A percentile compares a stretch with the other conserved stretches of the same genome.
These are phyloP conservation scores for Trichodelitschia bisporula DNA, from an alignment of 495 filamentous ascomycete genomes.

Conservation along the genomic window DNA sequence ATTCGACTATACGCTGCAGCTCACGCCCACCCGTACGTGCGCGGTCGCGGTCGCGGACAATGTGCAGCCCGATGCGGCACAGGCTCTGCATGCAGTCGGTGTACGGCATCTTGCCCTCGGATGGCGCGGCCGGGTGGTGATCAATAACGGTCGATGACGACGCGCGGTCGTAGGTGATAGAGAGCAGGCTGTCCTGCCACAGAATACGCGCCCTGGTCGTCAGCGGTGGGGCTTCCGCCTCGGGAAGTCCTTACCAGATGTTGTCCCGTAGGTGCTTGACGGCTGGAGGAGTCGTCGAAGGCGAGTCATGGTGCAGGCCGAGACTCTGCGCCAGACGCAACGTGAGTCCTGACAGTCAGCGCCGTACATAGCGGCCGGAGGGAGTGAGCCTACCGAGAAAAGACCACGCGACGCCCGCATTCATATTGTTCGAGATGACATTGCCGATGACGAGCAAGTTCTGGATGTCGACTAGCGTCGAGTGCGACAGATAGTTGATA, in stretches of 20 bases:
- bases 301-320: slow-evolving; percentile 28
- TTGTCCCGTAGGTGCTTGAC: slow-evolving; percentile 9
- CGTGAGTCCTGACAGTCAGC: slow-evolving; percentile 22
- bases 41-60: slow-evolving; percentile 27
- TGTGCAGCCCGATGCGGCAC: slow-evolving; percentile 26
- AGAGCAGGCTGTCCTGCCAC: slow-evolving; percentile 37
- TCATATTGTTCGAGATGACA: slow-evolving; percentile 39
- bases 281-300: slow-evolving; percentile 17
- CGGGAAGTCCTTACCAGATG: slow-evolving; percentile 8
- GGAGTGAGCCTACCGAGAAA: slow-evolving; percentile 21
- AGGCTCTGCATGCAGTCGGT: slow-evolving; percentile 29
- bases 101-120: slow-evolving; percentile 15
- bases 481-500: slow-evolving; percentile 32
- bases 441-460: slow-evolving; percentile 32
- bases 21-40: slow-evolving; percentile 15
- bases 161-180: slow-evolving; percentile 32
- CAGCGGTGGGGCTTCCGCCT: neutral
- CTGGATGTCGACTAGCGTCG: slow-evolving; percentile 31
- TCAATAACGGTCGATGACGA: slow-evolving; percentile 24
- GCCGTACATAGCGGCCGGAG: neutral
- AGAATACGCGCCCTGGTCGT: slow-evolving; percentile 26
- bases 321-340: slow-evolving; percentile 32
- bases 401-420: slow-evolving; percentile 36
- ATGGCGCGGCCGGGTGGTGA: slow-evolving; percentile 22
- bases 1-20: slow-evolving; percentile 22